Percentiles rank a stretch among this genome's conserved stretches.
phyloP scores from a whole-genome alignment of 2,329 filamentous ascomycete species.

The Macrophomina phaseolina region DNA sequence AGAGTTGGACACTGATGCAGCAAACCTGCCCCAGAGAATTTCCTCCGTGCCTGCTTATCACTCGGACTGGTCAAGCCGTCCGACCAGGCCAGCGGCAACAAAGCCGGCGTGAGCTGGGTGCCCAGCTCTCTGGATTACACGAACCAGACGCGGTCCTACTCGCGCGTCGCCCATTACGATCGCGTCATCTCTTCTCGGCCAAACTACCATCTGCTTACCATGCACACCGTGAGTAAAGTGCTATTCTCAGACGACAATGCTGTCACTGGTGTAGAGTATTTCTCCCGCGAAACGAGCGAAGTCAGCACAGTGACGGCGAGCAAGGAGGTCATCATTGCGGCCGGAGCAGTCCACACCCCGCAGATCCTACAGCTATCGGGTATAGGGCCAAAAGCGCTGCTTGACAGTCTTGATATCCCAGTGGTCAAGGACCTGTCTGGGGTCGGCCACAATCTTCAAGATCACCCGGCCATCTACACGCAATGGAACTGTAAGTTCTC shows the following conservation, averaged over 20 bases:
- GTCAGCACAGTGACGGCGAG: slow-evolving; percentile 31
- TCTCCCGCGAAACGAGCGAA: slow-evolving; percentile 27
- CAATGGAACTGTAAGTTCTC: slow-evolving; percentile 40
- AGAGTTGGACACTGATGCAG: too few relatives aligned
- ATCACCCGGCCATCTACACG: slow-evolving; percentile 57
- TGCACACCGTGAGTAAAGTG: slow-evolving; percentile 33
- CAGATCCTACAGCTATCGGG: slow-evolving; percentile 31
- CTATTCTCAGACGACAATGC: slow-evolving; percentile 27
- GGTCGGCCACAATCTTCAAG: slow-evolving; percentile 44
- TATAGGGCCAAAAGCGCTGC: slow-evolving; percentile 31
- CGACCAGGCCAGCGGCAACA: not conserved
- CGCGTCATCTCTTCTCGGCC: slow-evolving; percentile 36
- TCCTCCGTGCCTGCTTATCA: not conserved
- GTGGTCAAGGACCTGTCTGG: slow-evolving; percentile 32
- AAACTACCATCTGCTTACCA: slow-evolving; percentile 40
- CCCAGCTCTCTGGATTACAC: not conserved
- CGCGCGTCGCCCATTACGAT: slow-evolving; percentile 41
- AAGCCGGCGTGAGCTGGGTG: not conserved
- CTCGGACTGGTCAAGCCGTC: not conserved
- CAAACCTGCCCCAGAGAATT: not conserved
- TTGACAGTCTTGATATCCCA: slow-evolving; percentile 30
- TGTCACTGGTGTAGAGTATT: not conserved
- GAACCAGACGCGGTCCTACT: slow-evolving; percentile 43
- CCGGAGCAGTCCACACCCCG: slow-evolving; percentile 35
- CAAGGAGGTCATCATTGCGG: slow-evolving; percentile 38